Base-by-base conservation (phyloP, 2,329 filamentous ascomycete species). In the Fusarium heterosporum region DNA sequence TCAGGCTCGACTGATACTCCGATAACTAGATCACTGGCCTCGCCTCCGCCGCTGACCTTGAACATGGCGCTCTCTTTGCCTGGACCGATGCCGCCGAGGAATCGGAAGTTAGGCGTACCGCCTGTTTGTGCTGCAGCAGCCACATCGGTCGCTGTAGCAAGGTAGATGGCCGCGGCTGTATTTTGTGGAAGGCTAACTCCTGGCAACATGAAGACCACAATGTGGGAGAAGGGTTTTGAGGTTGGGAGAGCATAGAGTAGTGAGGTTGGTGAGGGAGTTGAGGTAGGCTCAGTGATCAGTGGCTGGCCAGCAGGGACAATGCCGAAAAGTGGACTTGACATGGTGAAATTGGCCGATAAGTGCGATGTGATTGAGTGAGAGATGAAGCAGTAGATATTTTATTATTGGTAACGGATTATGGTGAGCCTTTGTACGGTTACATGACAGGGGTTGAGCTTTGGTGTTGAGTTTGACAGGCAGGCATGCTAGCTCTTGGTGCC, bases 21-120 rank as follows among this genome's bases (percentile, higher is more conserved):
- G 29, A 98, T 82, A 6, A 92, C 89, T 25, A 95, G 82, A n/a
- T 84, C 83, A 1, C 63, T 28, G 71, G 74, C 25, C 57, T 77
- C 60, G 16, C 64, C 68, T 17, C 72, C 70, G 47, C 82, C 84
- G n/a, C 55, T 69, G 67, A 97, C 82, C 77, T 92, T 93, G 84
- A 98, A 97, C 57, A 98, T 91, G 34, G 94, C 93, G 69, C 91
- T 95, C 71, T 96, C 93, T 75, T 97, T 97, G 56, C 94, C 93
- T 34, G 92, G 90, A 2, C 92, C 94, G 55, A 99, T 89, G 47
- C 90, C 96, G 65, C 96, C 96, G 6, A 98, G 88, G 72, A 99
- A 93, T 61, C 86, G 89, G 81, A 97, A 97, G 45, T 90, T 87
- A 2, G 85, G 81, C 4, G 76, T 72, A 39, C 78, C 78, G 34